Conservation (phyloP, 768 basidiomycete species). For the Suillus subluteus region DNA sequence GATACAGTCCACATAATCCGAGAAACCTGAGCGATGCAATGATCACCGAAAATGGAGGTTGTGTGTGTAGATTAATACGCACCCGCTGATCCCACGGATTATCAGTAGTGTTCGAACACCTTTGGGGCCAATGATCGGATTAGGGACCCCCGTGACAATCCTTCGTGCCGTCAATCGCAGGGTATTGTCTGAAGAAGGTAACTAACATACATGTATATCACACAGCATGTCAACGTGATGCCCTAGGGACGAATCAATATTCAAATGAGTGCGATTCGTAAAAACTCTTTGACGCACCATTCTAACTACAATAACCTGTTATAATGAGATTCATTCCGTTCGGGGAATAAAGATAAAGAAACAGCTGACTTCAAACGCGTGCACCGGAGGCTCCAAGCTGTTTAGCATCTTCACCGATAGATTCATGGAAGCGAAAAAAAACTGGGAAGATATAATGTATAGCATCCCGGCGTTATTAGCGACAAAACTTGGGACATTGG, state of each 20-base stretch:
- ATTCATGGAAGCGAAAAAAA: slow-evolving; percentile 65
- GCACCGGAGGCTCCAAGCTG: slow-evolving; percentile 58
- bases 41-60: not conserved
- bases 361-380: slow-evolving; percentile 54
- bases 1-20: slow-evolving; percentile 68
- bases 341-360: not conserved
- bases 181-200: not conserved
- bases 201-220: slow-evolving; percentile 49
- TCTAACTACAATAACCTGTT: slow-evolving; percentile 55
- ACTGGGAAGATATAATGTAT: slow-evolving; percentile 59
- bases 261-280: not conserved
- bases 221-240: slow-evolving; percentile 57
- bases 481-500: slow-evolving; percentile 14
- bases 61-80: slow-evolving; percentile 16
- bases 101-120: slow-evolving; percentile 62
- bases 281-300: slow-evolving; percentile 46
- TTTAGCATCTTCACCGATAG: slow-evolving; percentile 66
- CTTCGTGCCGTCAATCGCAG: slow-evolving; percentile 21
- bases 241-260: slow-evolving; percentile 34
- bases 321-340: not conserved
- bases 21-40: slow-evolving; percentile 55
- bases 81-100: slow-evolving; percentile 67
- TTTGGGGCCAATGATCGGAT: slow-evolving; percentile 72
- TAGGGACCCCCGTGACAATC: slow-evolving; percentile 45
- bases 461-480: slow-evolving; percentile 59